A percentile compares a stretch with the other conserved stretches of the same genome.
Evolutionary conservation across 225 moss, liverwort and hornwort species (phyloP).

Genomic region (Sphagnum tenellum): DNA sequence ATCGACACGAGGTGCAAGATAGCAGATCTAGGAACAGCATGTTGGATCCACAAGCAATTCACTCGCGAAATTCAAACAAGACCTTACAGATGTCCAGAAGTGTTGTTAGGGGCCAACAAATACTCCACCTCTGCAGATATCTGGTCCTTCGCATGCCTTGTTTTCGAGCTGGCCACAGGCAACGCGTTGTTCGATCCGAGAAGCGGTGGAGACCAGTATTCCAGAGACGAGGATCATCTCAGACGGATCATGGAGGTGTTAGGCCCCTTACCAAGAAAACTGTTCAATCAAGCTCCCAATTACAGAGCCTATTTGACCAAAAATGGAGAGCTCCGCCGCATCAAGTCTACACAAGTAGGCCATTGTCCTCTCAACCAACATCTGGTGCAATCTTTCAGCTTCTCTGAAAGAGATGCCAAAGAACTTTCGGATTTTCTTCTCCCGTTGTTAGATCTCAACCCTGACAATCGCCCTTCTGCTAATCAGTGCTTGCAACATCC

Average conservation of each 20-base stretch:
- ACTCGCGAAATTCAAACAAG: conserved; percentile 67
- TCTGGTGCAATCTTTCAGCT: conserved; percentile 44
- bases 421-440: conserved; percentile 38
- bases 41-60: conserved; percentile 56
- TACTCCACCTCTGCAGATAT: conserved; percentile 64
- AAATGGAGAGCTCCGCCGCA: conserved; percentile 48
- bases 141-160: conserved; percentile 82
- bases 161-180: conserved; percentile 82
- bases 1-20: conserved; percentile 63
- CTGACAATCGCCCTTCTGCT: conserved; percentile 55
- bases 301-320: conserved; percentile 53
- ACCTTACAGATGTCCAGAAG: conserved; percentile 80
- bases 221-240: conserved; percentile 60
- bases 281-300: conserved; percentile 27
- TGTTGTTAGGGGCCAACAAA: conserved; percentile 42
- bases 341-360: conserved; percentile 36
- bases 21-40: conserved; percentile 80
- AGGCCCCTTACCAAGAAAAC: conserved; percentile 53
- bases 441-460: conserved; percentile 47
- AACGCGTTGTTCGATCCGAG: conserved; percentile 67
- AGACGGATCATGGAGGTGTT: conserved; percentile 71
- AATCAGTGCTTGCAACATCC: conserved; percentile 39
- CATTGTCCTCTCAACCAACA: conserved; percentile 32
- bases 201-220: conserved; percentile 29
- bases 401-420: conserved; percentile 44